Percentiles rank a stretch among this genome's conserved stretches.
These are phyloP conservation scores for Yarrowia deformans DNA, from an alignment of 805 yeast genomes.

Conservation along the genomic window DNA sequence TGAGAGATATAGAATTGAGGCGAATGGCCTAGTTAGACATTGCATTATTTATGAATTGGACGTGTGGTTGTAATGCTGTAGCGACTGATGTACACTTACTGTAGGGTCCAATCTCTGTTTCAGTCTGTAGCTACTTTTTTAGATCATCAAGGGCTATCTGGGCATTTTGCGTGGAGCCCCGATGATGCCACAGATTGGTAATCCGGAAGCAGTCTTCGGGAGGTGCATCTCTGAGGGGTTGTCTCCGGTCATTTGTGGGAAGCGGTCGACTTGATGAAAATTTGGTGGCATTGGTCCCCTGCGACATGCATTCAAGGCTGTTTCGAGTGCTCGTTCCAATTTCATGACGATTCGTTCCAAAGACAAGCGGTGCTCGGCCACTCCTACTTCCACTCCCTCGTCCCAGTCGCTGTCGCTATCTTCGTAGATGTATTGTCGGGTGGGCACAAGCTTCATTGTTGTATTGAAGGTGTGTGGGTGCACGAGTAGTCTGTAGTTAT, in stretches of 20 bases:
- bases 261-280: not conserved
- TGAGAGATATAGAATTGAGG: constrained; percentile 35
- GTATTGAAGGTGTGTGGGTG: too few relatives aligned
- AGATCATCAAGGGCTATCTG: not conserved
- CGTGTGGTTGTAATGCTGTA: not conserved
- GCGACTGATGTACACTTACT: too few relatives aligned
- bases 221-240: not conserved
- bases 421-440: not conserved
- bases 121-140: not conserved
- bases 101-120: too few relatives aligned
- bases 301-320: not conserved
- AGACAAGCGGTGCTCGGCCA: not conserved
- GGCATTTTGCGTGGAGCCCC: constrained; percentile 4
- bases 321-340: not conserved
- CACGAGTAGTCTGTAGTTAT: too few relatives aligned
- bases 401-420: constrained; percentile 37
- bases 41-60: constrained; percentile 31
- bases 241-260: not conserved
- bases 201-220: constrained; percentile 3
- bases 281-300: not conserved
- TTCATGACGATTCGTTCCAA: not conserved
- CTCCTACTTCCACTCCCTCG: not conserved
- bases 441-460: constrained; percentile 9
- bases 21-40: constrained; percentile 39
- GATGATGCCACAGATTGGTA: constrained; percentile 3